Evolutionary conservation across 371 early-diverging fungal species (phyloP).

Genomic region (Mortierella sp.): DNA sequence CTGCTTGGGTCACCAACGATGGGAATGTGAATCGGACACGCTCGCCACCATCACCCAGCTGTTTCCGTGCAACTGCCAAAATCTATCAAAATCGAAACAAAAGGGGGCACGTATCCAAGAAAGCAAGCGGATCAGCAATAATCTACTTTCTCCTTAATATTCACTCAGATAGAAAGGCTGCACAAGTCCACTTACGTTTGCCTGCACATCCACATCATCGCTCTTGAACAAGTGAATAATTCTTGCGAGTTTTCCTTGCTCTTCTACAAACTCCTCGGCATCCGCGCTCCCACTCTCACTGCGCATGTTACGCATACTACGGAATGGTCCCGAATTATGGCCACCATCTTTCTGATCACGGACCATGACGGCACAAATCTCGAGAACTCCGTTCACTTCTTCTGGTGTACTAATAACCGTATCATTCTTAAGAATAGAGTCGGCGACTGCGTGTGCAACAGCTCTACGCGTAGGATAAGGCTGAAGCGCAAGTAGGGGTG

Average conservation of each 20-base stretch:
- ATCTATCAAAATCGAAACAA: slow-evolving; percentile 55
- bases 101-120: too few relatives aligned
- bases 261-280: slow-evolving; percentile 82
- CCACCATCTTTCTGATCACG: slow-evolving; percentile 80
- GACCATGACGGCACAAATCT: slow-evolving; percentile 81
- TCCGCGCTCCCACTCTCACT: slow-evolving; percentile 63
- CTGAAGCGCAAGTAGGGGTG: slow-evolving; percentile 81
- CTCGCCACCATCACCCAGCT: slow-evolving; percentile 85
- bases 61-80: slow-evolving; percentile 80
- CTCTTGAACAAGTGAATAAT: slow-evolving; percentile 83
- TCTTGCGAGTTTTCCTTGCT: slow-evolving; percentile 85
- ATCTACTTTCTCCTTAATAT: too few relatives aligned
- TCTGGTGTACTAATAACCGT: slow-evolving; percentile 76
- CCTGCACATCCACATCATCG: slow-evolving; percentile 77
- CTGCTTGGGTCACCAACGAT: slow-evolving; percentile 76
- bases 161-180: too few relatives aligned
- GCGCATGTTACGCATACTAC: slow-evolving; percentile 46
- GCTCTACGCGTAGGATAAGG: slow-evolving; percentile 84
- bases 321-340: slow-evolving; percentile 54
- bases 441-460: slow-evolving; percentile 81
- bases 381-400: slow-evolving; percentile 85
- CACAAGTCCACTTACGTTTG: slow-evolving; percentile 59
- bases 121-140: too few relatives aligned
- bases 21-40: slow-evolving; percentile 90
- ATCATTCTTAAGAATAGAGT: slow-evolving; percentile 70